Conservation (phyloP, 2,329 filamentous ascomycete species). For the Cyanodermella asteris region DNA sequence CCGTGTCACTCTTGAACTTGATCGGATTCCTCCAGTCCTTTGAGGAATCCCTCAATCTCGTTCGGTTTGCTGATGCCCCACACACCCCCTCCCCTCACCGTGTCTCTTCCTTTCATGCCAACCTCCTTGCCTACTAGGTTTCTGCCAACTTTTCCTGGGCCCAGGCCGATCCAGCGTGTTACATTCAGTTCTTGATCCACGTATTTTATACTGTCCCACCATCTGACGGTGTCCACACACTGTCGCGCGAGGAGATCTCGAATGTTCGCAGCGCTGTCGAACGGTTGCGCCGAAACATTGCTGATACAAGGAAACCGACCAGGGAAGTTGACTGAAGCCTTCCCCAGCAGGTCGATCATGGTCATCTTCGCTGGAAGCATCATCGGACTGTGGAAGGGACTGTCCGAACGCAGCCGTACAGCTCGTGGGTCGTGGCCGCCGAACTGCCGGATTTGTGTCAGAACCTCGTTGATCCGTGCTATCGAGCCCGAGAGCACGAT, state of each 20-base stretch:
- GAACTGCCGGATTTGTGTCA: conserved; percentile 73
- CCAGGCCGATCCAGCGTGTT: conserved; percentile 72
- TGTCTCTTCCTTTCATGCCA: conserved; percentile 57
- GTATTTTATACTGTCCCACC: conserved; percentile 87
- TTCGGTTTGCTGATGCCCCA: conserved; percentile 74
- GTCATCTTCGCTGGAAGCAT: conserved; percentile 67
- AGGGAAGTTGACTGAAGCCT: conserved; percentile 48
- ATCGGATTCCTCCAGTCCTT: conserved; percentile 44
- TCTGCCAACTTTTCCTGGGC: conserved; percentile 78
- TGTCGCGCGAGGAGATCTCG: conserved; percentile 60
- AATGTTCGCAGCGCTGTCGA: conserved; percentile 48
- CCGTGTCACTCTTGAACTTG: no score
- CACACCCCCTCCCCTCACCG: conserved; percentile 71
- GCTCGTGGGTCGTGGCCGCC: conserved; percentile 77
- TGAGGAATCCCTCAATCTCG: conserved; percentile 48
- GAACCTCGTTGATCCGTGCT: conserved; percentile 54
- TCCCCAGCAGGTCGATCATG: conserved; percentile 46
- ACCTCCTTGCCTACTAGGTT: conserved; percentile 93
- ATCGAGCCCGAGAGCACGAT: conserved; percentile 83
- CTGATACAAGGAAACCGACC: conserved; percentile 57
- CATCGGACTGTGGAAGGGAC: conserved; percentile 75
- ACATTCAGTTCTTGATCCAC: conserved; percentile 67
- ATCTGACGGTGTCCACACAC: conserved; percentile 76
- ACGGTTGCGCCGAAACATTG: conserved; percentile 67
- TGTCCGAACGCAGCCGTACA: conserved; percentile 67